Evolutionary conservation across 2,329 filamentous ascomycete species (phyloP).

Genomic region (Colletotrichum higginsianum): DNA sequence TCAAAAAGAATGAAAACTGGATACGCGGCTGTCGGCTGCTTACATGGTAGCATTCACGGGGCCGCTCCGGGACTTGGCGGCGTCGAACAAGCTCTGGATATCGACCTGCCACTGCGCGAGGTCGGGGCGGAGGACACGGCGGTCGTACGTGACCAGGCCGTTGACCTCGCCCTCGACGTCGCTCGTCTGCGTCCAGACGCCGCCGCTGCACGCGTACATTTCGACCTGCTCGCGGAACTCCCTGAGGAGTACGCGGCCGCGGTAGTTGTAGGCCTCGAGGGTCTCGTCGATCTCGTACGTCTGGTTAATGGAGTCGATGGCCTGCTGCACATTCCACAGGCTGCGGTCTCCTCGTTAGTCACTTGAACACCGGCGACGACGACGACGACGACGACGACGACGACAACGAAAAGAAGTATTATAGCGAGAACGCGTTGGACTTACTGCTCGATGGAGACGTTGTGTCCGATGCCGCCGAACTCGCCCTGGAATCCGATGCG

Average conservation of each 20-base stretch:
- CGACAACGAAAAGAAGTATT: not conserved
- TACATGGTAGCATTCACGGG: conserved; percentile 31
- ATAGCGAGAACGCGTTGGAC: conserved; percentile 43
- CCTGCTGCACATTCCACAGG: conserved; percentile 74
- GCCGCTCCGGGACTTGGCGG: conserved; percentile 55
- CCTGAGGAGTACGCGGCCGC: conserved; percentile 70
- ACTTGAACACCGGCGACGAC: fast-evolving
- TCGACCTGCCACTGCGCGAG: conserved; percentile 71
- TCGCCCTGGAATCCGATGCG: conserved; percentile 80
- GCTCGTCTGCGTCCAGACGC: conserved; percentile 81
- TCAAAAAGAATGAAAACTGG: not conserved
- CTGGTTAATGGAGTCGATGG: conserved; percentile 73
- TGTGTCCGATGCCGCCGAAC: conserved; percentile 79
- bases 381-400: too few relatives aligned
- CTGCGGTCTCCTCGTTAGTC: conserved; percentile 49
- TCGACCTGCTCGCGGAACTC: conserved; percentile 75
- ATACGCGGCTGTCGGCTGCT: conserved; percentile 17
- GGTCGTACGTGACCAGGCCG: conserved; percentile 78
- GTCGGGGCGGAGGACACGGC: conserved; percentile 71
- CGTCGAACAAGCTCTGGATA: conserved; percentile 72
- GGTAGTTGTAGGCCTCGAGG: conserved; percentile 76
- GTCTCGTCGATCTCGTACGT: conserved; percentile 77
- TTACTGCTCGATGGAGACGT: conserved; percentile 73
- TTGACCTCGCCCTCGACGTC: conserved; percentile 84
- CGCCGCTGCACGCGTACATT: conserved; percentile 74